Percentiles rank a stretch among this genome's conserved stretches.
Conservation (phyloP, 345 rosid species). For the Aquilaria malaccensis region DNA sequence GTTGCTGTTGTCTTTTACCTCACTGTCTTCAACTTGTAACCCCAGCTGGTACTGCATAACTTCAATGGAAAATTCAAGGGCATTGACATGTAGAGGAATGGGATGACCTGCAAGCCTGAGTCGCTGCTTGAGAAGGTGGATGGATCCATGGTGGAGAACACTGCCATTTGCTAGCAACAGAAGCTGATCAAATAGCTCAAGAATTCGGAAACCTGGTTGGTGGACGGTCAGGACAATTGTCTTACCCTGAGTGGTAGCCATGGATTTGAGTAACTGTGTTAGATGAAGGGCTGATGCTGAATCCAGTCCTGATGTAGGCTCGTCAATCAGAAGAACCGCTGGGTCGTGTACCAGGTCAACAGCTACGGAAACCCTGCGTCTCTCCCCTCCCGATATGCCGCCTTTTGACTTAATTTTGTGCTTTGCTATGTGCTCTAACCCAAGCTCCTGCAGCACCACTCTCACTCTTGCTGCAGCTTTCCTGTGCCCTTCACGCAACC, state of each 20-base stretch:
- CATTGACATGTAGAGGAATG: slow-evolving; percentile 61
- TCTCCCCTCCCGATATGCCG: slow-evolving; percentile 84
- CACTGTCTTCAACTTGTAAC: slow-evolving; percentile 18
- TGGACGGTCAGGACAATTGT: slow-evolving; percentile 73
- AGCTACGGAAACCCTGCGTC: slow-evolving; percentile 74
- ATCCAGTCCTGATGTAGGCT: slow-evolving; percentile 88
- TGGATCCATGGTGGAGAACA: slow-evolving; percentile 47
- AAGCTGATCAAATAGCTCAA: slow-evolving; percentile 52
- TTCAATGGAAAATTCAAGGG: slow-evolving; percentile 80
- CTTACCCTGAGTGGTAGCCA: slow-evolving; percentile 59
- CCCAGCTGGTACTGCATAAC: slow-evolving; percentile 33
- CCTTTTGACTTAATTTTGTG: slow-evolving; percentile 47
- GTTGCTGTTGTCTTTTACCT: neutral
- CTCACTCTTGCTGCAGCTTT: slow-evolving; percentile 44
- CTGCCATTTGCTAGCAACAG: slow-evolving; percentile 58
- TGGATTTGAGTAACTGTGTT: slow-evolving; percentile 48
- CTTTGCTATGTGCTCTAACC: slow-evolving; percentile 45
- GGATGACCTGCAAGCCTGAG: slow-evolving; percentile 42
- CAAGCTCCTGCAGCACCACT: slow-evolving; percentile 56
- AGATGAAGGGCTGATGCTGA: slow-evolving; percentile 77
- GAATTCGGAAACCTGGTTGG: slow-evolving; percentile 82
- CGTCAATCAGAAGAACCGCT: slow-evolving; percentile 65
- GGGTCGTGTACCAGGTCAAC: slow-evolving; percentile 89
- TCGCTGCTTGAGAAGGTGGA: slow-evolving; percentile 42
- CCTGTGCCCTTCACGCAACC: slow-evolving; percentile 42